A percentile compares a stretch with the other conserved stretches of the same genome.
These are phyloP conservation scores for Paracoccidioides lutzii DNA, from an alignment of 2,329 filamentous ascomycete species.

Conservation along the genomic window DNA sequence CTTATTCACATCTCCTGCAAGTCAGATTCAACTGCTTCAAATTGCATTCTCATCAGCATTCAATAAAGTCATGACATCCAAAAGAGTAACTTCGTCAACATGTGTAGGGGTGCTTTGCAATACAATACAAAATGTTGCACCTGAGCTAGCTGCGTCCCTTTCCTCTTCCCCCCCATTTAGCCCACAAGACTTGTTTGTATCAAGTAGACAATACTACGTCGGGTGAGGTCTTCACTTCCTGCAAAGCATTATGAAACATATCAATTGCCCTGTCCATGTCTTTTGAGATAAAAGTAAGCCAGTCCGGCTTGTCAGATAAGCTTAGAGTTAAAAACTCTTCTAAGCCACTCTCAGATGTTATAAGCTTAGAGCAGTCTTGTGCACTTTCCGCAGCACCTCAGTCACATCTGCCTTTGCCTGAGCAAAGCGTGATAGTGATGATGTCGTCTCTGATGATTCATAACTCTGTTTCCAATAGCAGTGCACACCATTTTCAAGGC, in stretches of 20 bases:
- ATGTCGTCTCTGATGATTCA: constrained; percentile 64
- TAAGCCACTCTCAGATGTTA: constrained; percentile 58
- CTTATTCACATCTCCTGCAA: constrained; percentile 59
- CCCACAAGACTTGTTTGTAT: constrained; percentile 89
- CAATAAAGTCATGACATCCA: constrained; percentile 72
- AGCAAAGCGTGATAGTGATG: constrained; percentile 62
- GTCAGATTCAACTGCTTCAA: constrained; percentile 69
- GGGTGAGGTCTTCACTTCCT: constrained; percentile 61
- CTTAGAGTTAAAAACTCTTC: constrained; percentile 50
- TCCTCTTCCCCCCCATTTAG: constrained; percentile 62
- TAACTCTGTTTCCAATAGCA: constrained; percentile 61
- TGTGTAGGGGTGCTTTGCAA: constrained; percentile 62
- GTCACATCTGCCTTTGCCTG: constrained; percentile 78
- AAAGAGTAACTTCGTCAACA: constrained; percentile 62
- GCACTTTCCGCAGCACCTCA: constrained; percentile 69
- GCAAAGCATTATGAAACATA: constrained; percentile 67
- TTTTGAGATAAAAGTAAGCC: constrained; percentile 57
- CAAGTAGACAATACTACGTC: constrained; percentile 73
- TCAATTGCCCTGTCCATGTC: constrained; percentile 56
- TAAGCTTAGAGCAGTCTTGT: constrained; percentile 65
- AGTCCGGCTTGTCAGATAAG: constrained; percentile 75
- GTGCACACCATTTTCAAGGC: constrained; percentile 54
- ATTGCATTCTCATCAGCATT: constrained; percentile 65
- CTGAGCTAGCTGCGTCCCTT: constrained; percentile 53
- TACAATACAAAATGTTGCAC: constrained; percentile 64